Evolutionary conservation across 2,329 filamentous ascomycete species (phyloP), one percentile per base, ranked within the genome.

Genomic region (Leptographium lundbergii): DNA sequence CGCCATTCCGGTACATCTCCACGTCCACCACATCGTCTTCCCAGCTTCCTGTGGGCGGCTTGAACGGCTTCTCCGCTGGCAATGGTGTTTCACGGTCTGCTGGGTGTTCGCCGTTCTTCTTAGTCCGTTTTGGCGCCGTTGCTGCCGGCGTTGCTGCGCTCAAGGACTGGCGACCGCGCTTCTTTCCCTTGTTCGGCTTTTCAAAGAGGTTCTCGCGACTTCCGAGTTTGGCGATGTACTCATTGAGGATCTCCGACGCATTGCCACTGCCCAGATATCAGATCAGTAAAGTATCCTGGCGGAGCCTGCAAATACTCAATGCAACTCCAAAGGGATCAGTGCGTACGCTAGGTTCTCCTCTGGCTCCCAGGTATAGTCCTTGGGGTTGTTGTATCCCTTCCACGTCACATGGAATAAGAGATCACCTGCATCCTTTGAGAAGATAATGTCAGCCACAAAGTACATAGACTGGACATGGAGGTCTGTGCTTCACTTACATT

Each of bases 291-390:
- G 13, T 14, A 29, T 19, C 14, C 14, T 24, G 47, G 4, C 17
- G 17, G 24, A 51, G 47, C 24, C 22, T 22, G 19, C 14, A 39
- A 14, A 10, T 6, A 3, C 7, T 22, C 22, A 25, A 24, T 6
- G 24, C 22, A 50, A 2, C 36, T 58, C 10, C 7, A 19, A 6
- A 13, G 10, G 25, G 6, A n/a, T 11, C 42, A 19, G 29, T 32
- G 27, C 77, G 61, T 71, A 84, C 81, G 65, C 71, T 61, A 89
- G 73, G 65, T 91, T 91, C 13, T 83, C 81, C 65, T 89, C 85
- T 0, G 87, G 85, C 68, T 94, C 89, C 88, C 88, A 92, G 0
- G 89, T 94, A 66, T 81, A 72, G 64, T 94, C 89, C 0, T 74
- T 70, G 62, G 84, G 82, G 62, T 84, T 80, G 0, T 88, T 81